Conservation (phyloP, 495 filamentous ascomycete species). For the Geopyxis carbonaria region DNA sequence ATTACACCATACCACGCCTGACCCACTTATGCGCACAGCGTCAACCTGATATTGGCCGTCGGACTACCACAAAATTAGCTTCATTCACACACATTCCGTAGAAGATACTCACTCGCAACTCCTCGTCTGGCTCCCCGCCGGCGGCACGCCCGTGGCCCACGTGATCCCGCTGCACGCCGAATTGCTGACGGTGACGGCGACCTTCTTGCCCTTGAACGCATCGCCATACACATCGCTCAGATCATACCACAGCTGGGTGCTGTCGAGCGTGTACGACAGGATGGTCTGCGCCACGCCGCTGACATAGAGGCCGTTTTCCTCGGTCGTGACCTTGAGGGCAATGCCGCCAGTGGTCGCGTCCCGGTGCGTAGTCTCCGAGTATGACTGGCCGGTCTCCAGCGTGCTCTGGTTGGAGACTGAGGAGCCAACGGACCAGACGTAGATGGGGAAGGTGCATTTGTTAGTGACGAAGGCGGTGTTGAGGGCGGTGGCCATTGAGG, state of each 20-base stretch:
- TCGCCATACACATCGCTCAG: conserved; percentile 40
- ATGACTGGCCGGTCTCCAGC: conserved; percentile 27
- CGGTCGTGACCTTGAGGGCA: conserved; percentile 37
- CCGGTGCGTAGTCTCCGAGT: conserved; percentile 30
- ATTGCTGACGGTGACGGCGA: conserved; percentile 30
- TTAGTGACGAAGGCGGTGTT: conserved; percentile 38
- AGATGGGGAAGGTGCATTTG: conserved; percentile 32
- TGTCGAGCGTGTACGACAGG: conserved; percentile 39
- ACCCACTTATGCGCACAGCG: no score
- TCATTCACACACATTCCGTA: no score
- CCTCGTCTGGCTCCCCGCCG: conserved; percentile 37
- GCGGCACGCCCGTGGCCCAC: conserved; percentile 34
- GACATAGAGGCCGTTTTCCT: conserved; percentile 36
- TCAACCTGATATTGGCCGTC: no score
- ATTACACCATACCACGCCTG: no score
- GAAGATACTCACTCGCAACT: no score
- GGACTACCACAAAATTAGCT: no score
- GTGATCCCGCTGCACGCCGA: conserved; percentile 31
- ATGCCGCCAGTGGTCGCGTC: conserved; percentile 38
- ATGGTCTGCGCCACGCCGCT: conserved; percentile 36
- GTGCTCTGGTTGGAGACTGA: conserved; percentile 29
- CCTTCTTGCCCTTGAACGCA: conserved; percentile 32
- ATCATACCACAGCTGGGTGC: conserved; percentile 37
- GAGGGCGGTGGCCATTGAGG: no score
- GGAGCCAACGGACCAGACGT: conserved; percentile 41